Evolutionary conservation across 306 rosid genomes (phyloP), one percentile per base, ranked within the genome.

Genomic region (Malus fusca): DNA sequence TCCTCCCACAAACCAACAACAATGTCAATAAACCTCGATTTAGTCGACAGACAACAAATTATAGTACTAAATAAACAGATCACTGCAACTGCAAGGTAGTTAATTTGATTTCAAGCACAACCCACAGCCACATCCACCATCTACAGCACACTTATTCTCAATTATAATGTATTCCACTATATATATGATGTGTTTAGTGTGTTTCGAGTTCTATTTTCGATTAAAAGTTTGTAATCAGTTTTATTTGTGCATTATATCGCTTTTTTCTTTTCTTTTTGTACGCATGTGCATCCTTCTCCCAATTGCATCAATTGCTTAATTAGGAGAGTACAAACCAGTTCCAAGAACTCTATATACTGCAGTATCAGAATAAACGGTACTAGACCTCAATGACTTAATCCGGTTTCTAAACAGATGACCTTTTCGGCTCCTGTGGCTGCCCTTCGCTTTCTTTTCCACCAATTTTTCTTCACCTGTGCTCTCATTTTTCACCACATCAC

Each of bases 351-450:
- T 83, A 65, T 93, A 91, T 69, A 88, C 77, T 68, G 86, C 78
- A 26, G 97, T 91, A 68, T 94, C 98, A 55, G 97, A 92, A 67
- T 88, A 74, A 71, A 85, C 91, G 22, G 89, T 85, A 6, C 83
- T 79, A 43, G 88, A 78, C 71, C 77, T 91, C 72, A 83, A 17
- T 17, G 89, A 71, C 79, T 82, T 86, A 22, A 84, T 66, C 66
- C 78, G 60, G 11, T 84, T 75, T 72, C 69, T 80, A 52, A 42
- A 40, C 70, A 88, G 79, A 17, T 67, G 87, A 78, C 88, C 78
- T 82, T 82, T 89, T 8, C 81, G 67, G 21, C 51, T 69, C 69
- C 76, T n/a, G 1, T 42, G 68, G 30, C 69, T 59, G 42, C 72
- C 83, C 74, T 83, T 77, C 58, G 62, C 81, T n/a, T 74, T 78